Conservation (phyloP, 1,284 basidiomycete species). For the Trametes versicolor region DNA sequence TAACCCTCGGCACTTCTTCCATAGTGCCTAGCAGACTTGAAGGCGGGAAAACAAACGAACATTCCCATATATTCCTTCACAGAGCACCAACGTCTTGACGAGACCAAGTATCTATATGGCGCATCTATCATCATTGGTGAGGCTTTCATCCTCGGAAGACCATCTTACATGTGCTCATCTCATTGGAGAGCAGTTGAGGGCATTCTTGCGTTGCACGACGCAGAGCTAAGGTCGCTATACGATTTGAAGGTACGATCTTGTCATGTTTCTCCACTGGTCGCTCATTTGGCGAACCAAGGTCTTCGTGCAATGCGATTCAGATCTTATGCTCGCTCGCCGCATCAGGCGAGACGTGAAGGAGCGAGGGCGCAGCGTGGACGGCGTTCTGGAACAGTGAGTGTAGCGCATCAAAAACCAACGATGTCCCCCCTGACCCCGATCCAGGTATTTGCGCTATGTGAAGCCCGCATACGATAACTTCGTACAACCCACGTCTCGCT, state of each 20-base stretch:
- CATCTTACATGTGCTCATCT: neutral
- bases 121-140: conserved; percentile 92
- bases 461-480: conserved; percentile 96
- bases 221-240: conserved; percentile 81
- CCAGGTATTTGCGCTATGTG: conserved; percentile 89
- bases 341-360: conserved; percentile 91
- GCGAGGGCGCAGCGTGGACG: conserved; percentile 86
- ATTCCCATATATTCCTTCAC: conserved; percentile 96
- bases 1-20: neutral
- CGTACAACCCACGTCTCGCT: conserved; percentile 87
- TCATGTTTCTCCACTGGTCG: conserved; percentile 23
- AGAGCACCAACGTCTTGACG: conserved; percentile 87
- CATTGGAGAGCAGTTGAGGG: conserved; percentile 75
- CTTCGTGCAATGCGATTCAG: conserved; percentile 92
- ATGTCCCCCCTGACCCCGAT: conserved; percentile 17
- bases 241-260: conserved; percentile 81
- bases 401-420: neutral
- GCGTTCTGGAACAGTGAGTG: conserved; percentile 88
- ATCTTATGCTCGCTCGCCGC: conserved; percentile 95
- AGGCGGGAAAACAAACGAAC: conserved; percentile 82
- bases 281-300: conserved; percentile 53
- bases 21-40: conserved; percentile 87
- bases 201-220: conserved; percentile 90
- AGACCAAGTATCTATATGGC: conserved; percentile 94
- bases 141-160: neutral